Evolutionary conservation across 73 alveolate species (phyloP).

Genomic region (Durusdinium trenchii): DNA sequence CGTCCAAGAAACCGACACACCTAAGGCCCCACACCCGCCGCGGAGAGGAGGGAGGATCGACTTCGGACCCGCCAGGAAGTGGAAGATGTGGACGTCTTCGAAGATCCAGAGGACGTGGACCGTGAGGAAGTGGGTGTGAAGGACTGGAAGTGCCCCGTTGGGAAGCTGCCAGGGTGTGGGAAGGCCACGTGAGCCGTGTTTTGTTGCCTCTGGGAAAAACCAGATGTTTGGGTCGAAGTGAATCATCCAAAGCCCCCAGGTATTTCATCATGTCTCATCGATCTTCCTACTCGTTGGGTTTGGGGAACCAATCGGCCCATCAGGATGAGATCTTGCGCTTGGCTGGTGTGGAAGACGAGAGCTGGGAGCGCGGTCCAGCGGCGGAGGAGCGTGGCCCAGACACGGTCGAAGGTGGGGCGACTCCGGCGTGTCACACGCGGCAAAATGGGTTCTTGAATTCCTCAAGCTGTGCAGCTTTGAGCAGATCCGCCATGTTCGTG

Average conservation of each 20-base stretch:
- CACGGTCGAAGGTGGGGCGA: background rate
- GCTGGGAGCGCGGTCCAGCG: background rate
- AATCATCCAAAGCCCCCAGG: background rate
- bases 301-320: background rate
- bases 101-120: constrained; percentile 84
- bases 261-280: no score
- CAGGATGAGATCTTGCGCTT: constrained; percentile 74
- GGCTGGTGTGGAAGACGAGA: constrained; percentile 72
- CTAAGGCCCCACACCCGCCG: no score
- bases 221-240: background rate
- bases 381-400: background rate
- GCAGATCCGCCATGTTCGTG: no score
- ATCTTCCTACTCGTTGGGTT: background rate
- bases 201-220: background rate
- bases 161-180: background rate
- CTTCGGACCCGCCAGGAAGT: background rate
- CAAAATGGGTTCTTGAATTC: no score
- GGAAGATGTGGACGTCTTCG: constrained; percentile 88
- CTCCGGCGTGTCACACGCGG: background rate
- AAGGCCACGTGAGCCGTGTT: background rate
- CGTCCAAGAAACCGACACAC: no score
- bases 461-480: no score
- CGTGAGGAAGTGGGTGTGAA: constrained; percentile 82
- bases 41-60: no score
- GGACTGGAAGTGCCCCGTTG: background rate